phyloP scores from a whole-genome alignment of 257 asterid genomes.

The Nicotiana benthamiana region DNA sequence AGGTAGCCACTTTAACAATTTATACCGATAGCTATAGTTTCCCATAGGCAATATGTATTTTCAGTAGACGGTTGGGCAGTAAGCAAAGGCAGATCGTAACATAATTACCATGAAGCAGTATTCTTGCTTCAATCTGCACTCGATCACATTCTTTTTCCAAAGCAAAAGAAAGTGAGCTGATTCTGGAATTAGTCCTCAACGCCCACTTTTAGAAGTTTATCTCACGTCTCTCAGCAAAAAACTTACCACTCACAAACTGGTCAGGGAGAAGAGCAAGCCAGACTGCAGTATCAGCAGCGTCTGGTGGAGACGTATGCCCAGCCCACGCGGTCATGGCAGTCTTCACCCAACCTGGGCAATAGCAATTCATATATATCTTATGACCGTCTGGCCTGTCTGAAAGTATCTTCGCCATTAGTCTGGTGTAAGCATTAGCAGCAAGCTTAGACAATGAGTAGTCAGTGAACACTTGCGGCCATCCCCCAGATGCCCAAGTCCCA shows the following conservation, averaged over 20 bases:
- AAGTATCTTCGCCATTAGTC: constrained; percentile 43
- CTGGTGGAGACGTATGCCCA: constrained; percentile 70
- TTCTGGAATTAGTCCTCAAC: background rate
- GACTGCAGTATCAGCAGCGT: constrained; percentile 93
- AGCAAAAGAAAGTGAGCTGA: background rate
- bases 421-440: constrained; percentile 62
- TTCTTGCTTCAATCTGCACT: background rate
- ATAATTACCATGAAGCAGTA: background rate
- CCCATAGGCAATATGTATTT: background rate
- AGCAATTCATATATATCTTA: constrained; percentile 68
- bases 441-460: constrained; percentile 89
- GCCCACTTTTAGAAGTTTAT: constrained; percentile 40
- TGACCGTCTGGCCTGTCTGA: constrained; percentile 46
- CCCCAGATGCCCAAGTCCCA: constrained; percentile 67
- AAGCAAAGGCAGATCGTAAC: background rate
- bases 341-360: constrained; percentile 94
- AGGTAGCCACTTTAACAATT: background rate
- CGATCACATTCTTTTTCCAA: background rate
- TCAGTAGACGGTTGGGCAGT: background rate
- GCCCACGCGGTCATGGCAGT: constrained; percentile 96
- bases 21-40: background rate
- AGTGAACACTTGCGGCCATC: constrained; percentile 83
- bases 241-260: constrained; percentile 48
- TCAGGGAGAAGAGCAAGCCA: constrained; percentile 83
- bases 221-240: constrained; percentile 88